phyloP scores from a whole-genome alignment of 208 protist species.

The Zelonia costaricensis region DNA sequence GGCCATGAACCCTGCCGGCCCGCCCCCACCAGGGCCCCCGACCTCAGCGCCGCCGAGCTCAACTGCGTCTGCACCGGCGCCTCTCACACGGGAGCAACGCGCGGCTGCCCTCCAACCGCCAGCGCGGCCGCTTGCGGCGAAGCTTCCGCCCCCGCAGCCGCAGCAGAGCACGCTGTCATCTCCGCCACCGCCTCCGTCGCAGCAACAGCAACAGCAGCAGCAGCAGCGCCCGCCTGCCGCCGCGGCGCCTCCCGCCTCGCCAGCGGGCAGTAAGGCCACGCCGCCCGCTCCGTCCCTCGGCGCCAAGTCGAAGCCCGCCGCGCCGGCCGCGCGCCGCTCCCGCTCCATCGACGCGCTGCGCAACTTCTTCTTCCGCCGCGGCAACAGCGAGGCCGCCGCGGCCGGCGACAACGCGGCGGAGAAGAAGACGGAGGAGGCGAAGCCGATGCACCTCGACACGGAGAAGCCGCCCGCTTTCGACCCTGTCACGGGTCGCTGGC shows the following conservation, averaged over 20 bases:
- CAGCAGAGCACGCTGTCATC: too few relatives aligned
- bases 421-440: constrained; percentile 66
- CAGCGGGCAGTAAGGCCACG: constrained; percentile 2
- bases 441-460: constrained; percentile 89
- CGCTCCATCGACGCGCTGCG: constrained; percentile 59
- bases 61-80: neutral
- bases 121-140: constrained; percentile 1
- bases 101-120: constrained; percentile 10
- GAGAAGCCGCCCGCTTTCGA: constrained; percentile 79
- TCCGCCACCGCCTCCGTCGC: neutral
- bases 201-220: constrained; percentile 1
- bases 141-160: constrained; percentile 1
- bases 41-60: neutral
- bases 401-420: constrained; percentile 13
- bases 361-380: constrained; percentile 56
- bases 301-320: constrained; percentile 11
- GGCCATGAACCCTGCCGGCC: neutral
- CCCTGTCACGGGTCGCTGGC: constrained; percentile 66
- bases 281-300: neutral
- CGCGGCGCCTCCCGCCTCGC: neutral
- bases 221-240: neutral
- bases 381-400: constrained; percentile 20
- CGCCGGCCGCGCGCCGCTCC: constrained; percentile 39
- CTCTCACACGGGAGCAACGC: constrained; percentile 3
- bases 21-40: neutral